Conservation (phyloP, 139 green algal genomes). For the Tetraselmis striata region DNA sequence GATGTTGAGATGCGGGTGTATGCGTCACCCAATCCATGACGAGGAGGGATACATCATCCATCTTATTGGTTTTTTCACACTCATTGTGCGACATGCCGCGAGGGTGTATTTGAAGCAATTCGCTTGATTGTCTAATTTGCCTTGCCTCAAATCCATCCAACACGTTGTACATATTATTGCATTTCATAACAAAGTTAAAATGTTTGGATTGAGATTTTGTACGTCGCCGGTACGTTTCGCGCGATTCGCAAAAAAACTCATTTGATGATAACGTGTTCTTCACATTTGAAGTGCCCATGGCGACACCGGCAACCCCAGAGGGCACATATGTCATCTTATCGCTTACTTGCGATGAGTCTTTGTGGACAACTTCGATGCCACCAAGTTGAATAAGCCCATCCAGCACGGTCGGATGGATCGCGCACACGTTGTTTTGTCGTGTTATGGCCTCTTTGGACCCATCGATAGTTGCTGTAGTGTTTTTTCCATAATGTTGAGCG, state of each 20-base stretch:
- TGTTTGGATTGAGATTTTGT: too few relatives aligned
- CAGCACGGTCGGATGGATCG: not conserved
- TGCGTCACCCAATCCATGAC: not conserved
- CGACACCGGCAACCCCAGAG: not conserved
- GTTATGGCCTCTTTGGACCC: not conserved
- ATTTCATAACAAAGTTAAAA: too few relatives aligned
- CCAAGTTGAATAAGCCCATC: not conserved
- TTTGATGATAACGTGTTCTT: not conserved
- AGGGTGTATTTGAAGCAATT: not conserved
- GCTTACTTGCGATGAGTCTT: not conserved
- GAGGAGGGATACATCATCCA: not conserved
- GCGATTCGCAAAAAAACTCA: too few relatives aligned
- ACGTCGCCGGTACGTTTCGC: too few relatives aligned
- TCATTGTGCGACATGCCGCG: too few relatives aligned
- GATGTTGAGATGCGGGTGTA: not conserved
- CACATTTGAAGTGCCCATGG: not conserved
- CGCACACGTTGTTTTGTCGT: not conserved
- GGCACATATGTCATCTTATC: not conserved
- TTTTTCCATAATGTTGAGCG: not conserved
- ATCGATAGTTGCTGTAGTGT: not conserved
- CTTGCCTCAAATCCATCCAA: not conserved
- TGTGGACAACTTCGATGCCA: not conserved
- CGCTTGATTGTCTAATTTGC: not conserved
- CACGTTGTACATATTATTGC: not conserved
- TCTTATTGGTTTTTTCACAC: too few relatives aligned